A percentile compares a stretch with the other conserved stretches of the same genome.
Evolutionary conservation across 306 rosid species (phyloP).

Genomic region (Sechiopsis laciniata): DNA sequence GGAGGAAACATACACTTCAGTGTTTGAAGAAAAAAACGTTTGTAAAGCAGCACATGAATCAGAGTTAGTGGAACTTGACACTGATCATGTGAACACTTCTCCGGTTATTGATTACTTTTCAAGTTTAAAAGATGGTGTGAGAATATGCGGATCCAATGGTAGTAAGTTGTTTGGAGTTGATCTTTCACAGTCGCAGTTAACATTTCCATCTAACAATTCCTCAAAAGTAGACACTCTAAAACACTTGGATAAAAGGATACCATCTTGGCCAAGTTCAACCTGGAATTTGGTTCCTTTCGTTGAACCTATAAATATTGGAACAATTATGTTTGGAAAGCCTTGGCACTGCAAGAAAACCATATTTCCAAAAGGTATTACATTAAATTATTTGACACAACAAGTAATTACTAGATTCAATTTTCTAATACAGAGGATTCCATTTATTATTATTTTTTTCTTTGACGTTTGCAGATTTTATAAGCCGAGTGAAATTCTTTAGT

Average conservation of each 20-base stretch:
- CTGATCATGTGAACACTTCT: conserved; percentile 14
- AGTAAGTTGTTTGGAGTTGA: conserved; percentile 47
- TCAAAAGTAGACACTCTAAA: conserved; percentile 16
- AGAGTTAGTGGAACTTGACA: conserved; percentile 29
- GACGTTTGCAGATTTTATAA: conserved; percentile 64
- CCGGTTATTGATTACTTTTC: conserved; percentile 31
- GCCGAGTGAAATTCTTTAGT: conserved; percentile 55
- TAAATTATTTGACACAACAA: background rate
- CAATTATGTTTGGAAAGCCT: conserved; percentile 53
- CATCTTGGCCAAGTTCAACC: background rate
- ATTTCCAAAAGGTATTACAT: conserved; percentile 71
- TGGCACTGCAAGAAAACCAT: conserved; percentile 60
- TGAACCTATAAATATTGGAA: conserved; percentile 56
- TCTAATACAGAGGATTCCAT: background rate
- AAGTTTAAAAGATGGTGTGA: conserved; percentile 29
- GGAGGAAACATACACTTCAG: conserved; percentile 29
- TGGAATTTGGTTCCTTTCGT: conserved; percentile 33
- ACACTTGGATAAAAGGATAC: background rate
- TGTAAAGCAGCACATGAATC: conserved; percentile 24
- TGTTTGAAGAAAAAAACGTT: conserved; percentile 23
- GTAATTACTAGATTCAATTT: conserved; percentile 16
- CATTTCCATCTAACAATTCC: conserved; percentile 24
- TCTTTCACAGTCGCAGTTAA: conserved; percentile 27
- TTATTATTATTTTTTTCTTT: background rate
- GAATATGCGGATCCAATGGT: conserved; percentile 29